A percentile compares a stretch with the other conserved stretches of the same genome.
These are phyloP conservation scores for Saccharomyces hybrid DNA, from an alignment of 1,139 yeast species.

Conservation along the genomic window DNA sequence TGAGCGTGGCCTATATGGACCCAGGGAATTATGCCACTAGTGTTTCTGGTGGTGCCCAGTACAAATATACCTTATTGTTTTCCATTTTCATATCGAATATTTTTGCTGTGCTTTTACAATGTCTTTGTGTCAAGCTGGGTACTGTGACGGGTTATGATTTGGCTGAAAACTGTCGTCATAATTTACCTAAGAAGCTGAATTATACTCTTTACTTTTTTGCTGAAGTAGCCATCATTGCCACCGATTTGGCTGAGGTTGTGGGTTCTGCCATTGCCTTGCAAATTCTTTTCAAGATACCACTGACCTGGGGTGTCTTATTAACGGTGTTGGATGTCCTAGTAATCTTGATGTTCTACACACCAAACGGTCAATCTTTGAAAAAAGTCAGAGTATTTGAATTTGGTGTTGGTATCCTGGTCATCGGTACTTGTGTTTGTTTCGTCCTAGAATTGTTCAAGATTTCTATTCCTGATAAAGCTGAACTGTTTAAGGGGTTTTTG, in stretches of 20 bases:
- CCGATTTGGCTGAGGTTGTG: slow-evolving; percentile 80
- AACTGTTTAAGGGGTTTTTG: slow-evolving; percentile 62
- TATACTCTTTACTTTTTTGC: slow-evolving; percentile 55
- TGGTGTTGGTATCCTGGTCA: slow-evolving; percentile 68
- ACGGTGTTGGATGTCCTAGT: slow-evolving; percentile 80
- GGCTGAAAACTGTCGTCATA: slow-evolving; percentile 58
- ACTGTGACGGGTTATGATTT: slow-evolving; percentile 74
- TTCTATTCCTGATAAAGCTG: slow-evolving; percentile 44
- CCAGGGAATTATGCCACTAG: slow-evolving; percentile 97
- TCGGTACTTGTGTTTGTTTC: slow-evolving; percentile 79
- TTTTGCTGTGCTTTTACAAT: slow-evolving; percentile 56
- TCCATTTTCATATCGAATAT: slow-evolving; percentile 74
- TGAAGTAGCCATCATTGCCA: slow-evolving; percentile 73
- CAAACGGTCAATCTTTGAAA: slow-evolving; percentile 59
- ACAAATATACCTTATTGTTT: slow-evolving; percentile 73
- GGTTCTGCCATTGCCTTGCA: slow-evolving; percentile 83
- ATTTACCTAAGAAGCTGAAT: slow-evolving; percentile 56
- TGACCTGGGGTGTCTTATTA: slow-evolving; percentile 67
- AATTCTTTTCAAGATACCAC: slow-evolving; percentile 69
- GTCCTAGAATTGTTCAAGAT: slow-evolving; percentile 68
- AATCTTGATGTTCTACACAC: slow-evolving; percentile 80
- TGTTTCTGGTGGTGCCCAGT: slow-evolving; percentile 87
- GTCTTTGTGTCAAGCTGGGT: slow-evolving; percentile 48
- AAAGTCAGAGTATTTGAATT: slow-evolving; percentile 76
- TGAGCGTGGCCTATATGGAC: slow-evolving; percentile 38